Evolutionary conservation across 2,329 filamentous ascomycete genomes (phyloP), one percentile per base, ranked within the genome.

Genomic region (Claviceps maximensis): DNA sequence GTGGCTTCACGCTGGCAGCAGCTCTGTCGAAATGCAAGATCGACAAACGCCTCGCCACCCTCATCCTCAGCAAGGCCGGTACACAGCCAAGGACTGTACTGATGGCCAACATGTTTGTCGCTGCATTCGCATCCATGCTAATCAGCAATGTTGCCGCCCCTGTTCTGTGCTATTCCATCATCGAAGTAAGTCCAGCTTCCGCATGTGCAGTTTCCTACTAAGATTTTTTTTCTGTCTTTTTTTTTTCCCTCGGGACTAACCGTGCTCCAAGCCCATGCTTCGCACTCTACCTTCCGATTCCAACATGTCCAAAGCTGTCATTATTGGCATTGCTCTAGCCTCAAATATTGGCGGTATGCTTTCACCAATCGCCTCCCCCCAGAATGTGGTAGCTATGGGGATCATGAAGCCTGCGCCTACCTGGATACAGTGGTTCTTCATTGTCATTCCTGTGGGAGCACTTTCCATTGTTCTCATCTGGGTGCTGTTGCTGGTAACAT

Each of bases 101-200:
- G 4, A 71, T 98, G n/a, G 93, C 91, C 52, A 96, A 91, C 71
- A 98, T 98, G 93, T 90, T 96, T 61, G 93, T 98, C 44, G 90
- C 91, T 53, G 94, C 93, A 63, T 94, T 98, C 67, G 86, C 94
- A 9, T 96, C 89, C 61, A 98, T 98, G 93, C 89, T 95, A 76
- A 97, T 98, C 63, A 95, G 89, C 71, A 98, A 98, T 60, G 94
- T 98, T 29, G 93, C 93, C 1, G 91, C 94, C 1, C 93, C 93
- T 0, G 93, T 98, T 10, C 78, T 98, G 40, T 98, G 93, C 74
- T 97, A 94, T 69, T 95, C 89, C 21, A 96, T 98, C 62, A 95
- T 98, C 55, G 90, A 95, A 77, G 85, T 87, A 69, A 60, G 75
- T 61, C 4, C 15, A 4, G 3, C 46, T n/a, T 25, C 29, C 17